Percentiles rank a stretch among this genome's conserved stretches.
Conservation (phyloP, 768 basidiomycete genomes). For the Fomitopsis serialis region DNA sequence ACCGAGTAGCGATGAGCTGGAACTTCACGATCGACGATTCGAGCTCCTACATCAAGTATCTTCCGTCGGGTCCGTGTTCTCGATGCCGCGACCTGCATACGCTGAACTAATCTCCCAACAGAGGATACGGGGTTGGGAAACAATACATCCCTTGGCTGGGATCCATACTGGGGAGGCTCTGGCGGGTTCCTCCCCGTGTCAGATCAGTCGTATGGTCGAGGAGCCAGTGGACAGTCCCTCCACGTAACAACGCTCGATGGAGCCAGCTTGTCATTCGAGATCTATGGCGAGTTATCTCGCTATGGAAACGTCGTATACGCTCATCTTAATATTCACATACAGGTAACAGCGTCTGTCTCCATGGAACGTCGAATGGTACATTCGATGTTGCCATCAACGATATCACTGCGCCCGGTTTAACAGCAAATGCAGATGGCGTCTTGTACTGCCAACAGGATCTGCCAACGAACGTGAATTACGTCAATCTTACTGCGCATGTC, state of each 20-base stretch:
- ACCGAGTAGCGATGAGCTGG: background rate
- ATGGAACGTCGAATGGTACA: slow-evolving; percentile 38
- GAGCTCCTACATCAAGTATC: background rate
- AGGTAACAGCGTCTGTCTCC: slow-evolving; percentile 64
- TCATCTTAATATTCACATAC: background rate
- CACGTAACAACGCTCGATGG: slow-evolving; percentile 19
- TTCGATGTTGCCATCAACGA: slow-evolving; percentile 52
- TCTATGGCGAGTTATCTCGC: slow-evolving; percentile 18
- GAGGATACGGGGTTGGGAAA: too few species aligned
- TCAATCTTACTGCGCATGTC: slow-evolving; percentile 41
- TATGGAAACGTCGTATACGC: too few species aligned
- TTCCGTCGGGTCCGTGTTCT: background rate
- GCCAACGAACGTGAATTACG: too few species aligned
- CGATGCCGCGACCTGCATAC: background rate
- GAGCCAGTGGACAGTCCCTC: slow-evolving; percentile 4
- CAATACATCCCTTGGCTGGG: too few species aligned
- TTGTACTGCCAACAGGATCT: too few species aligned
- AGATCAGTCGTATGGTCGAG: too few species aligned
- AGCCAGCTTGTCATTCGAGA: slow-evolving; percentile 20
- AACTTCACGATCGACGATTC: background rate
- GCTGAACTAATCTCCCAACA: too few species aligned
- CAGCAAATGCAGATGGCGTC: too few species aligned
- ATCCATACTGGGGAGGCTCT: too few species aligned
- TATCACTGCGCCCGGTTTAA: slow-evolving; percentile 28
- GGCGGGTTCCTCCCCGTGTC: too few species aligned